phyloP scores from a whole-genome alignment of 2,329 filamentous ascomycete genomes.

The Aspergillus felis region DNA sequence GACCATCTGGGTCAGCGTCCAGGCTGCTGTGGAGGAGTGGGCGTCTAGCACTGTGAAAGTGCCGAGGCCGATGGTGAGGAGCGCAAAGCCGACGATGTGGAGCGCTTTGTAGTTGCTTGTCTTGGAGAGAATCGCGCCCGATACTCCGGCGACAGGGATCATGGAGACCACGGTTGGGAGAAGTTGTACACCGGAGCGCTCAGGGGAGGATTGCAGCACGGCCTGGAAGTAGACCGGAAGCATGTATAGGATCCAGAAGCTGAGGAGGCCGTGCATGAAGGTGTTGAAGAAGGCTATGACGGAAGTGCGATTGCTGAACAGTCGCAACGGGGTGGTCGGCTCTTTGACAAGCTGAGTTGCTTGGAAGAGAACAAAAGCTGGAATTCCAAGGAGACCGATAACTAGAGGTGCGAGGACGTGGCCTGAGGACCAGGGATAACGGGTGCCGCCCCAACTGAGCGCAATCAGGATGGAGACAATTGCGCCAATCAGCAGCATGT shows the following conservation, averaged over 20 bases:
- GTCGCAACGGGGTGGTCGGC: slow-evolving; percentile 35
- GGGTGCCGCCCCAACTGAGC: slow-evolving; percentile 32
- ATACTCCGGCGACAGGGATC: slow-evolving; percentile 19
- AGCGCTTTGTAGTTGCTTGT: slow-evolving; percentile 27
- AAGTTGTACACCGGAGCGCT: slow-evolving; percentile 22
- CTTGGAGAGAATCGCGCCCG: slow-evolving; percentile 18
- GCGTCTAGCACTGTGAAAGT: slow-evolving; percentile 39
- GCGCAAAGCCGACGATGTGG: slow-evolving; percentile 35
- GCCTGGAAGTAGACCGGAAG: slow-evolving; percentile 44
- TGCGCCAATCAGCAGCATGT: slow-evolving; percentile 26
- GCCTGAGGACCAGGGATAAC: slow-evolving; percentile 28
- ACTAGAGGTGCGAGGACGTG: slow-evolving; percentile 44
- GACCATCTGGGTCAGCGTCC: slow-evolving; percentile 44
- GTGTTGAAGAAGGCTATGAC: slow-evolving; percentile 27
- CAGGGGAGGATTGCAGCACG: slow-evolving; percentile 29
- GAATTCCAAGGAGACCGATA: slow-evolving; percentile 40
- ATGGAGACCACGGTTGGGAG: slow-evolving; percentile 14
- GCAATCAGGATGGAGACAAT: slow-evolving; percentile 29
- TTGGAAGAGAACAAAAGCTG: slow-evolving; percentile 23
- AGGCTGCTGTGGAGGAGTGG: slow-evolving; percentile 34
- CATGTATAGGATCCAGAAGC: slow-evolving; percentile 37
- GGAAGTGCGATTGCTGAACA: slow-evolving; percentile 41
- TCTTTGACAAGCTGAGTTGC: slow-evolving; percentile 23
- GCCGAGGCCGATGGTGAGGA: slow-evolving; percentile 42
- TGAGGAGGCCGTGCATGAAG: slow-evolving; percentile 36